Evolutionary conservation across 140 eudicot species (phyloP), one percentile per base, ranked within the genome.

Genomic region (Bidens hawaiensis): DNA sequence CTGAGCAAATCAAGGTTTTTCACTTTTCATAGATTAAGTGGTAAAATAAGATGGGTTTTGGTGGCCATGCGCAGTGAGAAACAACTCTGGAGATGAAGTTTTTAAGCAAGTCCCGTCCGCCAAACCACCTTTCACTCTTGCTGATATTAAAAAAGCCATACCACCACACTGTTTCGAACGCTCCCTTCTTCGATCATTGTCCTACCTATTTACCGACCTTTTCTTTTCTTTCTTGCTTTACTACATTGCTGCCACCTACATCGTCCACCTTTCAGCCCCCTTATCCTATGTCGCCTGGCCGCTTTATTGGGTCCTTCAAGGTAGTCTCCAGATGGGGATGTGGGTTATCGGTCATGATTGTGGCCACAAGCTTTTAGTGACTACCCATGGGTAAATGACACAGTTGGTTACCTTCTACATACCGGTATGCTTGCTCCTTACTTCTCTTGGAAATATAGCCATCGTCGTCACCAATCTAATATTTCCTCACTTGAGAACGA

Each of bases 361-460:
- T 9, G 56, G 74, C 5, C 74, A 69, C 77, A 72, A 18, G 77
- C 77, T 16, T 72, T 55, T 59, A 73, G 78, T 34, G 78, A 73
- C 61, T 73, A 73, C 54, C 53, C 30, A 0, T 56, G 49, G 64
- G 7, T 73, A 38, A 56, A 73, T 1, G 71, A 73, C 65, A 64
- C 72, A 3, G 12, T 73, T 3, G 78, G 78, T 4, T 73, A 30
- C 33, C 2, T 73, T 7, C 19, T 73, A 2, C 78, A n/a, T n/a
- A n/a, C n/a, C n/a, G n/a, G n/a, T n/a, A n/a, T n/a, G n/a, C n/a
- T n/a, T n/a, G n/a, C n/a, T 0, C 78, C 78, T 2, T 73, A 73
- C 59, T 73, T 73, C 58, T 64, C 78, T 0, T 73, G 78, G 78
- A 73, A 73, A 55, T 73, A 73, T 19, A 73, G 78, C 14, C 78